Base-by-base conservation (phyloP, 2,329 filamentous ascomycete genomes). In the Fusarium acutatum region DNA sequence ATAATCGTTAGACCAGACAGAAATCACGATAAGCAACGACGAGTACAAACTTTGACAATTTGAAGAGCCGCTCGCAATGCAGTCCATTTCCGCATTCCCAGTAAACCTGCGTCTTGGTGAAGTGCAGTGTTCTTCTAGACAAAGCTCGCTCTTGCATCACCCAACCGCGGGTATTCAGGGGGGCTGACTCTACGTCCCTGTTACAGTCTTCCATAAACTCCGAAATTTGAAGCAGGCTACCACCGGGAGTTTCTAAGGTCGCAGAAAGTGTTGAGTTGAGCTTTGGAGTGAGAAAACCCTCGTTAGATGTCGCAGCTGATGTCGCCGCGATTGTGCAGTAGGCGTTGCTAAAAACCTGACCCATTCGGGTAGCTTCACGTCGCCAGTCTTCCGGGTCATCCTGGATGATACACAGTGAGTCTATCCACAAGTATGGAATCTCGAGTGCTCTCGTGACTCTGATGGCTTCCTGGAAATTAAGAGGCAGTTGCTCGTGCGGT, bases 81-180 rank as follows among this genome's bases (percentile, higher is more conserved):
- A 69, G 3, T 2, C 63, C 66, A 1, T 46, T 22, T 4, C 64
- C 50, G 3, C 66, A 69, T 12, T 69, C 63, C 24, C 53, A 44
- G 20, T 69, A 69, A 6, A 38, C 28, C 15, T 69, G 66, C 3
- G 20, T 63, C 3, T 47, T 34, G 4, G 66, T 46, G 7, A 67
- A 69, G 11, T 69, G 66, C 5, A 69, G 40, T 5, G 66, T 57
- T 3, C 66, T 52, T 9, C 38, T n/a, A 2, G 66, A 49, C 0
- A 67, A 44, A 12, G 64, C 63, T 14, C 66, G 47, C 24, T 69
- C 66, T 9, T 67, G 63, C 5, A 69, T n/a, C 11, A 53, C 44
- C 66, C 63, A 67, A 1, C 66, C 66, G 3, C 66, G 75, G 10
- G 63, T 70, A 58, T 79, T 83, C 6, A 85, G 9, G 22, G 26